These are phyloP conservation scores for Zymoseptoria passerinii DNA, from an alignment of 2,329 filamentous ascomycete species.

Conservation along the genomic window DNA sequence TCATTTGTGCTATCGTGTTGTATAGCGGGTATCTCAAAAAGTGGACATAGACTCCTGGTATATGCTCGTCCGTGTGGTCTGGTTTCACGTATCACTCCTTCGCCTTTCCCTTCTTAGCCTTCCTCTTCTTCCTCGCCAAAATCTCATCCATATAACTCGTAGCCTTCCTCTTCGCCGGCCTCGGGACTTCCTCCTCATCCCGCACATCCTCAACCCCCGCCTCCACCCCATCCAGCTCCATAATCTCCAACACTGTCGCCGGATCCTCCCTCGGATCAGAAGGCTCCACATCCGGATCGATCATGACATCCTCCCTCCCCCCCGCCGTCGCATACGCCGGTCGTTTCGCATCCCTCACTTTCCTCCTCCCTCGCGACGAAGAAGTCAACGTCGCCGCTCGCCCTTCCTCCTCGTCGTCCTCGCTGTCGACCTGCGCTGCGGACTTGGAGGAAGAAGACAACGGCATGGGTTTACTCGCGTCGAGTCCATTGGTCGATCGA, in stretches of 20 bases:
- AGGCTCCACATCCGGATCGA: slow-evolving; percentile 11
- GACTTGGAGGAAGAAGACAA: slow-evolving; percentile 8
- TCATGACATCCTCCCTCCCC: not conserved
- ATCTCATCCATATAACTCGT: slow-evolving; percentile 47
- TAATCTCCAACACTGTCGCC: slow-evolving; percentile 6
- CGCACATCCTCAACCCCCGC: not conserved
- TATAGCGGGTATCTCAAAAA: not conserved
- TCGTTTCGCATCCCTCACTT: slow-evolving; percentile 7
- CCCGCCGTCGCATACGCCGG: slow-evolving; percentile 7
- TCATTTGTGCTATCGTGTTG: not conserved
- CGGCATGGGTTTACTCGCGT: not conserved
- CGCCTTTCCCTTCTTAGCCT: slow-evolving; percentile 37
- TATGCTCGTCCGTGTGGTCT: not conserved
- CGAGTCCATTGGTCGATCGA: not conserved
- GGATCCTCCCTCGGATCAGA: slow-evolving; percentile 8
- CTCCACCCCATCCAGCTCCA: not conserved
- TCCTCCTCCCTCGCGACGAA: slow-evolving; percentile 3
- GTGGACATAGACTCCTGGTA: not conserved
- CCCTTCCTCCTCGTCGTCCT: slow-evolving; percentile 31
- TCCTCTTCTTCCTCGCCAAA: slow-evolving; percentile 40
- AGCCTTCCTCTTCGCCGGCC: slow-evolving; percentile 12
- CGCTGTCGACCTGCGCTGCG: slow-evolving; percentile 17
- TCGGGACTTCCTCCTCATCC: slow-evolving; percentile 7
- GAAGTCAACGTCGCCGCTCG: slow-evolving; percentile 19
- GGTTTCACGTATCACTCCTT: not conserved